Evolutionary conservation across 352 stramenopile species (phyloP).

Genomic region (Pythium sukuiense): DNA sequence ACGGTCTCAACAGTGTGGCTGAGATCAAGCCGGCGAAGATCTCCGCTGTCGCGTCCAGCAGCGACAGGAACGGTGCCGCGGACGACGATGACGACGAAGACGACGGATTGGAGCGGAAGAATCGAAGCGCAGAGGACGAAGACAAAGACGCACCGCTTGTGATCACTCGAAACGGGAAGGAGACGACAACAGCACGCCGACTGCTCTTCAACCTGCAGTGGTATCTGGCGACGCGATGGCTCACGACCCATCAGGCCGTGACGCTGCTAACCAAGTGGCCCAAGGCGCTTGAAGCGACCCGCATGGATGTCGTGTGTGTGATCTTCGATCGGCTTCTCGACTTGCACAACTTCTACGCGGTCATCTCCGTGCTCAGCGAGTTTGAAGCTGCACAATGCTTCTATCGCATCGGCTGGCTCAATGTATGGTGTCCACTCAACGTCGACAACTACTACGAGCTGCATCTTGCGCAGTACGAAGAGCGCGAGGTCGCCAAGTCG

Average conservation of each 20-base stretch:
- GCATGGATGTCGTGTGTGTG: slow-evolving; percentile 62
- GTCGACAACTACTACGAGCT: slow-evolving; percentile 84
- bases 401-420: slow-evolving; percentile 72
- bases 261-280: slow-evolving; percentile 54
- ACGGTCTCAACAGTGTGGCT: slow-evolving; percentile 44
- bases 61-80: no score
- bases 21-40: slow-evolving; percentile 34
- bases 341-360: slow-evolving; percentile 67
- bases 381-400: slow-evolving; percentile 57
- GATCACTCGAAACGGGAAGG: slow-evolving; percentile 36
- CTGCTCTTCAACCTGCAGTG: slow-evolving; percentile 75
- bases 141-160: slow-evolving; percentile 24
- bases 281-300: slow-evolving; percentile 38
- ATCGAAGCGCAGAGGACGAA: background rate
- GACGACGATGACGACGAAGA: slow-evolving; percentile 7
- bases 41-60: background rate
- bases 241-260: slow-evolving; percentile 63
- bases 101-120: slow-evolving; percentile 8
- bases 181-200: slow-evolving; percentile 52
- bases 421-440: slow-evolving; percentile 63
- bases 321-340: slow-evolving; percentile 73
- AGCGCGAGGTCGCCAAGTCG: slow-evolving; percentile 68
- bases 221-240: slow-evolving; percentile 65
- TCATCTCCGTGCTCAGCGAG: slow-evolving; percentile 57
- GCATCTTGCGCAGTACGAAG: slow-evolving; percentile 62